A percentile compares a stretch with the other conserved stretches of the same genome.
Evolutionary conservation across 768 basidiomycete species (phyloP).

Genomic region (Scleroderma bovista): DNA sequence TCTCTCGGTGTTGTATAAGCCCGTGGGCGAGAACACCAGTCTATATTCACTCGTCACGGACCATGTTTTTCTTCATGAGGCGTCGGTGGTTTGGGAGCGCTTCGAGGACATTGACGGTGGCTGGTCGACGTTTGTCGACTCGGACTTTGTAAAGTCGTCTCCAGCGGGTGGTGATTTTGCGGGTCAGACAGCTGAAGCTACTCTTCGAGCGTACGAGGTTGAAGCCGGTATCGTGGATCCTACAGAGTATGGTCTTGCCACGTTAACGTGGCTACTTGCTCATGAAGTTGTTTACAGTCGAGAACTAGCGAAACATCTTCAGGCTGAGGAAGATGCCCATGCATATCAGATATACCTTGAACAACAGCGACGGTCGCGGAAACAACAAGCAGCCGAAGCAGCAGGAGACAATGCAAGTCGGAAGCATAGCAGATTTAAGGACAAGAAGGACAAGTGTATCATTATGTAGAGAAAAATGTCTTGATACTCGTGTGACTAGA

Average conservation of each 20-base stretch:
- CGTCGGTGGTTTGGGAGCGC: constrained; percentile 85
- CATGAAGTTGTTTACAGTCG: constrained; percentile 35
- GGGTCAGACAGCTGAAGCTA: constrained; percentile 61
- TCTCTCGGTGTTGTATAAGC: constrained; percentile 79
- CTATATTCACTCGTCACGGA: constrained; percentile 87
- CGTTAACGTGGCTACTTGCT: constrained; percentile 2
- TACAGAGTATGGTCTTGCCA: constrained; percentile 49
- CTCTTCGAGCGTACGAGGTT: constrained; percentile 45
- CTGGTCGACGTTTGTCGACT: constrained; percentile 73
- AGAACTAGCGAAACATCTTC: constrained; percentile 69
- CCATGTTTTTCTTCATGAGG: constrained; percentile 70
- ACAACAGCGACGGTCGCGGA: constrained; percentile 20
- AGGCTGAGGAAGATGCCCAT: constrained; percentile 70
- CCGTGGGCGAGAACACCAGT: constrained; percentile 34
- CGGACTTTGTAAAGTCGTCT: constrained; percentile 53
- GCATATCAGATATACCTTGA: constrained; percentile 36
- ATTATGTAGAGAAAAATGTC: constrained; percentile 46
- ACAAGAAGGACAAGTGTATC: constrained; percentile 51
- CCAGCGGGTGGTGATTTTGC: constrained; percentile 81
- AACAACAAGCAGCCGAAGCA: constrained; percentile 23
- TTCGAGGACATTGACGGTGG: constrained; percentile 84
- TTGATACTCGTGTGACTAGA: too few relatives aligned
- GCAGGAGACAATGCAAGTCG: constrained; percentile 24
- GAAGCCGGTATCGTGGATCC: constrained; percentile 41
- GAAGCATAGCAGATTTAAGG: constrained; percentile 36